Evolutionary conservation across 352 stramenopile genomes (phyloP), one percentile per base, ranked within the genome.

Genomic region (Thalassiosira livingstoniorum): DNA sequence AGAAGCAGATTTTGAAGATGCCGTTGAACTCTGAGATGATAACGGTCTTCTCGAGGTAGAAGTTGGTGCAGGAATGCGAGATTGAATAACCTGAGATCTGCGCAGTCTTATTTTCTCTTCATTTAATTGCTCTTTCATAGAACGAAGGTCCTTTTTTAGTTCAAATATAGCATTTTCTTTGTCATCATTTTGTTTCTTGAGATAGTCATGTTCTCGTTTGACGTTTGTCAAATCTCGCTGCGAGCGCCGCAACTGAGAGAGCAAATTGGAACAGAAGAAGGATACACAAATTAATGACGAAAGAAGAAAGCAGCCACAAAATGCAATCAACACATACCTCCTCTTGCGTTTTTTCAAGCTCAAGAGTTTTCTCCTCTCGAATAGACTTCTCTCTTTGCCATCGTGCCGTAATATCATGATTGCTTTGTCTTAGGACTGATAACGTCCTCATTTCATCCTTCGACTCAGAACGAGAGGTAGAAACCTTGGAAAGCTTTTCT

Each of bases 401-500:
- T 45, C 90, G 76, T 27, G 64, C 68, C 21, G 87, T 90, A 76
- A 94, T 91, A 43, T 95, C 90, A 32, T 87, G 74, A 60, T 93
- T 92, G 53, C 82, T 90, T 75, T 94, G 89, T n/a, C 83, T 83
- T 2, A 95, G 58, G 29, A 94, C 67, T 61, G 90, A 79, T 29
- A 95, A 73, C 4, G 89, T 93, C 70, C 87, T 81, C 51, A 69
- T 92, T 80, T 96, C 92, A 64, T 97, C 95, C 29, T 95, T 92
- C 0, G 91, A 87, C 71, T 96, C 97, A 74, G 95, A 88, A 71
- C 96, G 93, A 69, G 87, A 94, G 82, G 95, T 86, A 53, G 96
- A 89, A 35, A 94, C 76, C 34, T 92, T 91, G 25, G 92, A 90
- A 15, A 97, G 87, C 77, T 97, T 96, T 72, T 98, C 95, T 78